Conservation (phyloP, 306 rosid genomes). For the Trifolium dubium region DNA sequence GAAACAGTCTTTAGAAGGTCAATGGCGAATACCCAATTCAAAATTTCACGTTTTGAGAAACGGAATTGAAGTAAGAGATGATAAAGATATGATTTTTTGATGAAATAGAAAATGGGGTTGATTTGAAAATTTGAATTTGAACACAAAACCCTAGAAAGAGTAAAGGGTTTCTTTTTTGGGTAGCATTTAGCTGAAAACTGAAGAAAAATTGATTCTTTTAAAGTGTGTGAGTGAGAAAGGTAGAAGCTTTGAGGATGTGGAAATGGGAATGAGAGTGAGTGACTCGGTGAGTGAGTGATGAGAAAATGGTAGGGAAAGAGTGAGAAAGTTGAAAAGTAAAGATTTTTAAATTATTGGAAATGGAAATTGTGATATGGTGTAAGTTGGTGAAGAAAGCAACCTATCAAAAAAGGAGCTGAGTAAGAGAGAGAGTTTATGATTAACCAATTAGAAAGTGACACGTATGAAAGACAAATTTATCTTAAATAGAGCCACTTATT, state of each 20-base stretch:
- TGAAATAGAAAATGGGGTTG: neutral
- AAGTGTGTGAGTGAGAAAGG: conserved; percentile 30
- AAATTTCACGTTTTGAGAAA: conserved; percentile 32
- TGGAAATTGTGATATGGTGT: conserved; percentile 40
- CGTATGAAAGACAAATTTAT: too few relatives aligned
- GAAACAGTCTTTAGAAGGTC: conserved; percentile 18
- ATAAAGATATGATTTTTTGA: neutral
- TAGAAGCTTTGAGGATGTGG: conserved; percentile 19
- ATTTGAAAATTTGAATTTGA: conserved; percentile 32
- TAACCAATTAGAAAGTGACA: conserved; percentile 41
- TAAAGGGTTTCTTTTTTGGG: conserved; percentile 1
- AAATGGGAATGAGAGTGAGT: neutral
- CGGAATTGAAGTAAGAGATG: neutral
- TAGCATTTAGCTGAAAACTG: conserved; percentile 15
- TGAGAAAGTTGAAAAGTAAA: conserved; percentile 45
- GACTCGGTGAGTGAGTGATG: neutral
- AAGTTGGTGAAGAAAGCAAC: conserved; percentile 62
- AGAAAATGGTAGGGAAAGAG: conserved; percentile 45
- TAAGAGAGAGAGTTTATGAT: conserved; percentile 7
- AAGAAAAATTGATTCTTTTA: neutral
- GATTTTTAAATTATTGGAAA: conserved; percentile 6
- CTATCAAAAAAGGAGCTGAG: conserved; percentile 46
- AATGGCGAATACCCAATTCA: conserved; percentile 43
- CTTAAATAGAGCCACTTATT: too few relatives aligned
- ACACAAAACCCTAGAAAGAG: conserved; percentile 50